Conservation (phyloP, 2,329 filamentous ascomycete genomes). For the Penicillium italicum region DNA sequence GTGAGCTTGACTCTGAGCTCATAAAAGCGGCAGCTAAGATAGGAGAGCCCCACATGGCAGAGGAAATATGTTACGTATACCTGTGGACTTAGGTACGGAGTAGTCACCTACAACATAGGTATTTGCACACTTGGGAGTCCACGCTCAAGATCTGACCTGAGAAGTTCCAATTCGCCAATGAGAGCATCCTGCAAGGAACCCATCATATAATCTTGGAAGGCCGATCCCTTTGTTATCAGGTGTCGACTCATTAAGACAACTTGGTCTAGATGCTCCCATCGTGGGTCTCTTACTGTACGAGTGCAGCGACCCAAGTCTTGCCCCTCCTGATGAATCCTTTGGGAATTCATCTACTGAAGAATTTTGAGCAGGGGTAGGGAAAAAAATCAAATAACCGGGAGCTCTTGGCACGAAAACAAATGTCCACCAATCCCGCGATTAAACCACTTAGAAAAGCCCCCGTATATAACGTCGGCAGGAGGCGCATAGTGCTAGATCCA, state of each 20-base stretch:
- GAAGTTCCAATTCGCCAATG: slow-evolving; percentile 2
- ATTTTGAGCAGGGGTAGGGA: not conserved
- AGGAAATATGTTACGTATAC: too few species aligned
- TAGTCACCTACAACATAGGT: too few species aligned
- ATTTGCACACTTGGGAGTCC: not conserved
- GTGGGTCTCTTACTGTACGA: not conserved
- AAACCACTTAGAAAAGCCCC: slow-evolving; percentile 3
- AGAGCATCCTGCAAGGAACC: not conserved
- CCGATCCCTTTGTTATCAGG: too few species aligned
- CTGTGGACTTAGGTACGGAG: too few species aligned
- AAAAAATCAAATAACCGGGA: slow-evolving; percentile 5
- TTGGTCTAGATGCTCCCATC: not conserved
- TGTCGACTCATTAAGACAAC: not conserved
- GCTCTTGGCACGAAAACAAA: slow-evolving; percentile 1
- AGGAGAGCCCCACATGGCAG: too few species aligned
- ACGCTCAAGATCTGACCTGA: not conserved
- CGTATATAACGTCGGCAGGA: slow-evolving; percentile 10
- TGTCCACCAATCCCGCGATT: slow-evolving; percentile 1
- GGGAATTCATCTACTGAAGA: not conserved
- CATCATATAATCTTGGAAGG: not conserved
- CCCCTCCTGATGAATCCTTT: not conserved
- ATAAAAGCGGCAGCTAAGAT: too few species aligned
- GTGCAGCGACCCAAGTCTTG: not conserved
- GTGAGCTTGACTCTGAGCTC: too few species aligned
- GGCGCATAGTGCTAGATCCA: slow-evolving; percentile 14